Conservation (phyloP, 2,329 filamentous ascomycete species). For the Laburnicola sp. region DNA sequence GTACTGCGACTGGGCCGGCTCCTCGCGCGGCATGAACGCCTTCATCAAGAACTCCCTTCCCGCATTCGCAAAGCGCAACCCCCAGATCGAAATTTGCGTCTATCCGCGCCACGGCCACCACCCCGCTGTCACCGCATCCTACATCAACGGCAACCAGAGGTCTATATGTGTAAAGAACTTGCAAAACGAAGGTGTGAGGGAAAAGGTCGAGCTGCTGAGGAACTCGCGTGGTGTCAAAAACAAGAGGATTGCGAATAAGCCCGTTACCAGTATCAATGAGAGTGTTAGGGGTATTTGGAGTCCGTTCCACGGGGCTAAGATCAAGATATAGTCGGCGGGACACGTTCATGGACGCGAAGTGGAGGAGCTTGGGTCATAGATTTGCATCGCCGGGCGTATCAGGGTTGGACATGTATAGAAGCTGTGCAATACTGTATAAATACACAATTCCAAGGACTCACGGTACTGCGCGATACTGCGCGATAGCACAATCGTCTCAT, state of each 20-base stretch:
- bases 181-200: slow-evolving; percentile 74
- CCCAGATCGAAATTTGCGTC: slow-evolving; percentile 87
- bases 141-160: slow-evolving; percentile 87
- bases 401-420: slow-evolving; percentile 24
- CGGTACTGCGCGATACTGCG: background rate
- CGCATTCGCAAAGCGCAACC: slow-evolving; percentile 77
- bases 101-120: slow-evolving; percentile 89
- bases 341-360: too few relatives aligned
- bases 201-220: slow-evolving; percentile 75
- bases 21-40: slow-evolving; percentile 88
- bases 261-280: slow-evolving; percentile 64
- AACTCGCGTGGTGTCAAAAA: slow-evolving; percentile 77
- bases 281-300: slow-evolving; percentile 68
- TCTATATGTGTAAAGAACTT: slow-evolving; percentile 88
- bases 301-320: slow-evolving; percentile 61
- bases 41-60: slow-evolving; percentile 80
- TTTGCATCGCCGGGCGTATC: slow-evolving; percentile 23
- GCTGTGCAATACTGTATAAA: slow-evolving; percentile 27
- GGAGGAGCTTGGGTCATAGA: slow-evolving; percentile 4
- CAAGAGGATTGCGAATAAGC: slow-evolving; percentile 58
- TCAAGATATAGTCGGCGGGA: slow-evolving; percentile 38
- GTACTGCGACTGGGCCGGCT: slow-evolving; percentile 96
- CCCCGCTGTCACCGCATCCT: slow-evolving; percentile 84
- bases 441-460: background rate
- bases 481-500: slow-evolving; percentile 2